phyloP scores from a whole-genome alignment of 352 stramenopile species.

The Blastocystis sp. region DNA sequence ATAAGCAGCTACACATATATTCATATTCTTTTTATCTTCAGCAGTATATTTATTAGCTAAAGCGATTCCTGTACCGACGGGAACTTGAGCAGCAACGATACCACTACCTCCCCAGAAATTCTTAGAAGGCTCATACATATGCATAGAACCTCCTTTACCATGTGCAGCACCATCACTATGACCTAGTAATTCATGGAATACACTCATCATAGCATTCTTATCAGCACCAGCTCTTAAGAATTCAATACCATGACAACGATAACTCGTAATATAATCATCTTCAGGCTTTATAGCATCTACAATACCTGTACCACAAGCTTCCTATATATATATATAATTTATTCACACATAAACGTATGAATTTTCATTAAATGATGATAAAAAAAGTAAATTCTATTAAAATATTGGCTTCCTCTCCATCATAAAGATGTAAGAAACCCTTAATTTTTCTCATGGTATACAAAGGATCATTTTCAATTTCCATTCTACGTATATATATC shows the following conservation, averaged over 20 bases:
- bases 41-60: conserved; percentile 94
- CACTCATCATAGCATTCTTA: conserved; percentile 57
- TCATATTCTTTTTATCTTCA: conserved; percentile 50
- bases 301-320: conserved; percentile 90
- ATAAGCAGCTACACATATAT: conserved; percentile 76
- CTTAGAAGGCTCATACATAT: conserved; percentile 93
- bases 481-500: conserved; percentile 35
- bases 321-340: conserved; percentile 43
- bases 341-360: not conserved
- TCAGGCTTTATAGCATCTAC: conserved; percentile 71
- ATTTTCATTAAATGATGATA: too few relatives aligned
- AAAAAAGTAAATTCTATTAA: too few relatives aligned
- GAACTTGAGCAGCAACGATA: conserved; percentile 93
- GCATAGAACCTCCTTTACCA: conserved; percentile 94
- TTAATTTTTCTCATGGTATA: conserved; percentile 33
- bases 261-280: conserved; percentile 95
- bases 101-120: conserved; percentile 94
- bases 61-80: conserved; percentile 81
- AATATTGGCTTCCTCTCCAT: conserved; percentile 2
- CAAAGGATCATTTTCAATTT: conserved; percentile 36
- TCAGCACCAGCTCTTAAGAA: conserved; percentile 74
- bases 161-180: conserved; percentile 62
- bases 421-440: conserved; percentile 35
- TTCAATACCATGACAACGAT: conserved; percentile 94
- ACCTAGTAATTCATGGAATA: conserved; percentile 84